These are phyloP conservation scores for Globisporangium acanthophoron DNA, from an alignment of 352 stramenopile species.

Conservation along the genomic window DNA sequence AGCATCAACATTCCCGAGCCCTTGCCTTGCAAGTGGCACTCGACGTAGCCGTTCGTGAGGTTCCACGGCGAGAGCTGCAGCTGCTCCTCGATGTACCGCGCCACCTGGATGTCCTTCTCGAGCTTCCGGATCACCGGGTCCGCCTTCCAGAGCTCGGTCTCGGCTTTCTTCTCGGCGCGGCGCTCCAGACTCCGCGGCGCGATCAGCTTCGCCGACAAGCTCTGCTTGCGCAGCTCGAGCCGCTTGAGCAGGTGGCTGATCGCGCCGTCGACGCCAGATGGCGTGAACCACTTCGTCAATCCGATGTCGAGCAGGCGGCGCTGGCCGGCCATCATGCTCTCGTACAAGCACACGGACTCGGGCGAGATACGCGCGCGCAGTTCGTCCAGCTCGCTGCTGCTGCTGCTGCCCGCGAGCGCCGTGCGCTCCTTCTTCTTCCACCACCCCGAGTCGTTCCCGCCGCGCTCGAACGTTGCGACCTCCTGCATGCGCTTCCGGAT, in stretches of 20 bases:
- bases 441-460: constrained; percentile 75
- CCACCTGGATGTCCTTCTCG: constrained; percentile 75
- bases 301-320: constrained; percentile 69
- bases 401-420: constrained; percentile 40
- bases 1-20: constrained; percentile 75
- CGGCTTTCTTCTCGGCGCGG: neutral
- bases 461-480: constrained; percentile 77
- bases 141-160: neutral
- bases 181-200: constrained; percentile 22
- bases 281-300: constrained; percentile 71
- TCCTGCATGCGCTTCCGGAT: constrained; percentile 85
- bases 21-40: constrained; percentile 82
- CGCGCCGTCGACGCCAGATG: constrained; percentile 61
- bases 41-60: constrained; percentile 81
- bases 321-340: constrained; percentile 87
- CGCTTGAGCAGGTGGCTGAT: constrained; percentile 72
- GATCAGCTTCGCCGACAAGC: constrained; percentile 43
- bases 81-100: constrained; percentile 75
- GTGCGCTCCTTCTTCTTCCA: constrained; percentile 79
- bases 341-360: constrained; percentile 82
- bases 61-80: constrained; percentile 81
- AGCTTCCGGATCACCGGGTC: constrained; percentile 68
- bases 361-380: constrained; percentile 55
- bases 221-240: constrained; percentile 58
- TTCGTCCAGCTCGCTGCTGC: constrained; percentile 9